These are phyloP conservation scores for Candida pini DNA, from an alignment of 805 yeast genomes.

Conservation along the genomic window DNA sequence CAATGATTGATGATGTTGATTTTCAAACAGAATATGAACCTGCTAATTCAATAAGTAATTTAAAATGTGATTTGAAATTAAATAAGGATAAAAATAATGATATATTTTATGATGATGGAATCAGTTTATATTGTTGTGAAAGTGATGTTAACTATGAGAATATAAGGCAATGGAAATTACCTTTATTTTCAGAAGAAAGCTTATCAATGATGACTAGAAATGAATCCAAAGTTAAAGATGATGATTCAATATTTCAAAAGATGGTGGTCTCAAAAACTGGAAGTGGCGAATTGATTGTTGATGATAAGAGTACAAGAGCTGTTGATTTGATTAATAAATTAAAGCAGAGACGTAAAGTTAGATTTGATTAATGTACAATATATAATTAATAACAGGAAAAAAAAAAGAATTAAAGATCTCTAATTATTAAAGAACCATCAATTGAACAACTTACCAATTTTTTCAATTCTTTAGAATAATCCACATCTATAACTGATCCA, in stretches of 20 bases:
- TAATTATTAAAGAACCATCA: constrained; percentile 51
- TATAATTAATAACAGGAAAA: no score
- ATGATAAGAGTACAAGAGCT: constrained; percentile 5
- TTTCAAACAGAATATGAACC: constrained; percentile 33
- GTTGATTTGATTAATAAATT: constrained; percentile 10
- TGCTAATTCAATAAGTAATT: constrained; percentile 25
- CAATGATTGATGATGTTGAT: constrained; percentile 22
- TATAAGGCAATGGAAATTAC: constrained; percentile 30
- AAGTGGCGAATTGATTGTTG: constrained; percentile 4
- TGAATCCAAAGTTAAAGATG: constrained; percentile 13
- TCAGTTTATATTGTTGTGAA: constrained; percentile 8
- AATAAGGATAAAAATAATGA: constrained; percentile 3
- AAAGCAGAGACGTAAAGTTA: constrained; percentile 13
- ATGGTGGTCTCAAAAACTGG: constrained; percentile 1
- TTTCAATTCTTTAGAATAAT: constrained; percentile 28
- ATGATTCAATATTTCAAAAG: constrained; percentile 1
- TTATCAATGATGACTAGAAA: constrained; percentile 22
- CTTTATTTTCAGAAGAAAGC: constrained; percentile 30
- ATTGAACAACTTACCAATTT: constrained; percentile 44
- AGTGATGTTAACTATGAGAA: constrained; percentile 11
- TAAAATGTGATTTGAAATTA: constrained; percentile 3
- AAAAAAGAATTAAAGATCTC: constrained; percentile 22
- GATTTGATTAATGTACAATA: constrained; percentile 10
- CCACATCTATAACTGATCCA: constrained; percentile 59
- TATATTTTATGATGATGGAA: constrained; percentile 16